These are phyloP conservation scores for Lobosporangium transversale DNA, from an alignment of 192 early-diverging fungal genomes.

Conservation along the genomic window DNA sequence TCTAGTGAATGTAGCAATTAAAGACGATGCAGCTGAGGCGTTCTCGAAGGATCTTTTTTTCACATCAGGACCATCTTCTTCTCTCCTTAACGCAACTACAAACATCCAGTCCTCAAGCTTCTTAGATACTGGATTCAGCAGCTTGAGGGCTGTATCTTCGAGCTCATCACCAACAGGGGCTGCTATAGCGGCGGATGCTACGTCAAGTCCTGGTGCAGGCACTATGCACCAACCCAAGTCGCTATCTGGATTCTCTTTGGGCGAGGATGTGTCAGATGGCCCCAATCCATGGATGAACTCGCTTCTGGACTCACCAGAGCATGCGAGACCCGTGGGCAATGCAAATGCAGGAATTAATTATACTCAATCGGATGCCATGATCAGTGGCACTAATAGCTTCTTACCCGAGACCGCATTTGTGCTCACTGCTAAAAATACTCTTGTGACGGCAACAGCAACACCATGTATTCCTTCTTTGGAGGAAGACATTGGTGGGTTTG, in stretches of 20 bases:
- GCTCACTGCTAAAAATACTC: neutral
- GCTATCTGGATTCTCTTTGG: slow-evolving; percentile 32
- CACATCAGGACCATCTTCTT: slow-evolving; percentile 3
- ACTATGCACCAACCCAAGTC: slow-evolving; percentile 8
- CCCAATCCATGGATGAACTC: slow-evolving; percentile 48
- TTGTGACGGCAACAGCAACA: neutral
- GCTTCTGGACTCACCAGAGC: slow-evolving; percentile 24
- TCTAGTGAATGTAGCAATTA: slow-evolving; percentile 9
- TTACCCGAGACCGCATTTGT: slow-evolving; percentile 12
- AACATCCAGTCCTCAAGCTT: slow-evolving; percentile 27
- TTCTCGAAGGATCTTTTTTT: slow-evolving; percentile 37
- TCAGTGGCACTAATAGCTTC: too few relatives aligned
- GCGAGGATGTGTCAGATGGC: slow-evolving; percentile 42
- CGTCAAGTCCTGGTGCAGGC: slow-evolving; percentile 4
- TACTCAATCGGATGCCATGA: slow-evolving; percentile 18
- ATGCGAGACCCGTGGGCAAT: slow-evolving; percentile 5
- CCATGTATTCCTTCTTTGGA: slow-evolving; percentile 6
- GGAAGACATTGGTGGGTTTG: slow-evolving; percentile 34
- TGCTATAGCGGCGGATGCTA: neutral
- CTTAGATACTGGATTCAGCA: slow-evolving; percentile 21
- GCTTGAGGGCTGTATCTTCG: neutral
- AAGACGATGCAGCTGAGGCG: slow-evolving; percentile 40
- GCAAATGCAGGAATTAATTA: slow-evolving; percentile 12
- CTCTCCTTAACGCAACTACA: neutral
- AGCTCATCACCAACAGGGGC: neutral